A percentile compares a stretch with the other conserved stretches of the same genome.
phyloP scores from a whole-genome alignment of 176 grass and related monocot genomes.

The Thalia dealbata region DNA sequence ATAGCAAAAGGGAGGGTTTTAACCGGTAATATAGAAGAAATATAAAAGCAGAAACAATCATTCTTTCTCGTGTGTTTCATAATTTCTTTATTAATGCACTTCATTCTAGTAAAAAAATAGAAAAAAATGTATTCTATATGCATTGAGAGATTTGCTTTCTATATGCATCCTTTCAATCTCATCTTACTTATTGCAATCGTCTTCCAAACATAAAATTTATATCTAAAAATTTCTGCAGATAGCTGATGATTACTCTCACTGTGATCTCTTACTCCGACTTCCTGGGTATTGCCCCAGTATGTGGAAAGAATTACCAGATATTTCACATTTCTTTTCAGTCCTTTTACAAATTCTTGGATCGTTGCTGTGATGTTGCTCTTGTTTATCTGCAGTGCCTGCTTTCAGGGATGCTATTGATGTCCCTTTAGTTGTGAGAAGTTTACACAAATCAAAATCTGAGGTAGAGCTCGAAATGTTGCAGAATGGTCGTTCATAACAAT shows the following conservation, averaged over 20 bases:
- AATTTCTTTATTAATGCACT: background rate
- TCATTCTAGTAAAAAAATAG: background rate
- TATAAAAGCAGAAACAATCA: too few relatives aligned
- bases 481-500: conserved; percentile 4
- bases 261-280: conserved; percentile 86
- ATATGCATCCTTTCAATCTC: background rate
- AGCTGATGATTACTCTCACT: conserved; percentile 93
- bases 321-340: background rate
- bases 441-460: conserved; percentile 71
- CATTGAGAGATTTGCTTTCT: background rate
- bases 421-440: conserved; percentile 74
- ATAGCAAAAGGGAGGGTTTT: too few relatives aligned
- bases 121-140: background rate
- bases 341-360: background rate
- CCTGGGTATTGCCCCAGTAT: conserved; percentile 96
- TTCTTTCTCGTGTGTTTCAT: background rate
- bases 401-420: conserved; percentile 91
- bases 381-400: conserved; percentile 66
- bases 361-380: conserved; percentile 1
- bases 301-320: conserved; percentile 17
- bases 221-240: conserved; percentile 42
- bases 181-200: background rate
- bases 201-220: background rate
- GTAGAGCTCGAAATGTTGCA: conserved; percentile 23
- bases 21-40: too few relatives aligned